A percentile compares a stretch with the other conserved stretches of the same genome.
Conservation (phyloP, 2,329 filamentous ascomycete genomes). For the Ophiostoma perfectum region DNA sequence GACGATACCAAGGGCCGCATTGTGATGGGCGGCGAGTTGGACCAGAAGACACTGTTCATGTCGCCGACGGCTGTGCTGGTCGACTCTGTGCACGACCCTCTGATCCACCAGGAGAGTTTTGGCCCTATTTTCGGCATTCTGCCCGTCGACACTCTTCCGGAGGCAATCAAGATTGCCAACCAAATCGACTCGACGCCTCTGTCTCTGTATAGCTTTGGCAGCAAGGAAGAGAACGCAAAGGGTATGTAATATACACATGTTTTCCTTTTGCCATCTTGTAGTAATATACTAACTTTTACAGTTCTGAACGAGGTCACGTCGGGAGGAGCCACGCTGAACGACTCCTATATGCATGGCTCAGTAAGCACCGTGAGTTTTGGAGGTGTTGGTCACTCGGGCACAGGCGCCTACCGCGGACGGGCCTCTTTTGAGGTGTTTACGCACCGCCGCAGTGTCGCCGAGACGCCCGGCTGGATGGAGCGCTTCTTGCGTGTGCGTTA, state of each 20-base stretch:
- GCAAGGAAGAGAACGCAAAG: constrained; percentile 68
- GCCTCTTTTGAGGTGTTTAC: constrained; percentile 65
- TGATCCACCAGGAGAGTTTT: constrained; percentile 82
- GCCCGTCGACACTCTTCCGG: constrained; percentile 70
- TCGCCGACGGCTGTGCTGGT: constrained; percentile 91
- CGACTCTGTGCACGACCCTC: constrained; percentile 64
- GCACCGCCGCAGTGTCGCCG: constrained; percentile 52
- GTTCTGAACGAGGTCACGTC: constrained; percentile 60
- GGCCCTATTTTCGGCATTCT: constrained; percentile 86
- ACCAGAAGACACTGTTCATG: constrained; percentile 75
- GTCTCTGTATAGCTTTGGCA: constrained; percentile 79
- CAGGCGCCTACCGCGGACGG: constrained; percentile 71
- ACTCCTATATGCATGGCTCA: constrained; percentile 43
- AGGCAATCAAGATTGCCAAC: constrained; percentile 79
- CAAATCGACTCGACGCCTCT: constrained; percentile 77
- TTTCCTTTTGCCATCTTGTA: neutral
- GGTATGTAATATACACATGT: constrained; percentile 40
- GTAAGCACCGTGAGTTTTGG: constrained; percentile 73
- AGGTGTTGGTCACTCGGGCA: constrained; percentile 73
- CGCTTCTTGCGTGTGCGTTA: constrained; percentile 61
- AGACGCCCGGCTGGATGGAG: constrained; percentile 63
- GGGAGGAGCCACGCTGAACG: constrained; percentile 63
- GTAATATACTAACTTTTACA: constrained; percentile 29
- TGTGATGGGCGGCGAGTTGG: constrained; percentile 76
- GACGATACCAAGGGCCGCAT: constrained; percentile 78